These are phyloP conservation scores for Datisca glomerata DNA, from an alignment of 306 rosid genomes.

Conservation along the genomic window DNA sequence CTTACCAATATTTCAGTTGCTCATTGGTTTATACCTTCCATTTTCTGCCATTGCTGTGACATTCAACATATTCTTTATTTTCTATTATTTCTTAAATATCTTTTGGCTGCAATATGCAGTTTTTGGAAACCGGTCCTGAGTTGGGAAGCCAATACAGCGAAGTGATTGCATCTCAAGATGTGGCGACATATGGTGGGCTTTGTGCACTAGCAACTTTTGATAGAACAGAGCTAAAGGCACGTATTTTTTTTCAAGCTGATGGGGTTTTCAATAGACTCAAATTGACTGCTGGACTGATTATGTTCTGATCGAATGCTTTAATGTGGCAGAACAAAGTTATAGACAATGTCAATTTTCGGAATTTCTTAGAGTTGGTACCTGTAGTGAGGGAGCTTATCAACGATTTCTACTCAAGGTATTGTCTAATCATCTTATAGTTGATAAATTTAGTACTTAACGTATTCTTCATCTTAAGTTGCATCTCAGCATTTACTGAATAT, in stretches of 20 bases:
- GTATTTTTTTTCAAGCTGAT: slow-evolving; percentile 12
- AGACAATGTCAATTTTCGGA: slow-evolving; percentile 74
- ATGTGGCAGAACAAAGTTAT: slow-evolving; percentile 82
- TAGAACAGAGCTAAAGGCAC: slow-evolving; percentile 83
- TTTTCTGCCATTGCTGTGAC: background rate
- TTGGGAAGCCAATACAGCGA: slow-evolving; percentile 74
- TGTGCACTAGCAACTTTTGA: slow-evolving; percentile 98
- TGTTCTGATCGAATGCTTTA: slow-evolving; percentile 18
- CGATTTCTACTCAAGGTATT: slow-evolving; percentile 92
- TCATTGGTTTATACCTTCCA: background rate
- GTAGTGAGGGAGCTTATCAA: slow-evolving; percentile 91
- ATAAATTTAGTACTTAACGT: no score
- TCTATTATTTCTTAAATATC: background rate
- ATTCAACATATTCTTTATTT: background rate
- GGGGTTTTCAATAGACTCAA: background rate
- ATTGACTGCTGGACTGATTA: background rate
- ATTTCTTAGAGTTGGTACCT: slow-evolving; percentile 93
- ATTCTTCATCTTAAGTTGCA: background rate
- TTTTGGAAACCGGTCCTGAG: slow-evolving; percentile 75
- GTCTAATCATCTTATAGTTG: background rate
- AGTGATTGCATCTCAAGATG: slow-evolving; percentile 93
- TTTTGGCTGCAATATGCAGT: slow-evolving; percentile 35
- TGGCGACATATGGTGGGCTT: slow-evolving; percentile 97
- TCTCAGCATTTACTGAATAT: no score
- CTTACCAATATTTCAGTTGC: background rate